A percentile compares a stretch with the other conserved stretches of the same genome.
Evolutionary conservation across 192 early-diverging fungal genomes (phyloP).

Genomic region (Polychytrium aggregatum): DNA sequence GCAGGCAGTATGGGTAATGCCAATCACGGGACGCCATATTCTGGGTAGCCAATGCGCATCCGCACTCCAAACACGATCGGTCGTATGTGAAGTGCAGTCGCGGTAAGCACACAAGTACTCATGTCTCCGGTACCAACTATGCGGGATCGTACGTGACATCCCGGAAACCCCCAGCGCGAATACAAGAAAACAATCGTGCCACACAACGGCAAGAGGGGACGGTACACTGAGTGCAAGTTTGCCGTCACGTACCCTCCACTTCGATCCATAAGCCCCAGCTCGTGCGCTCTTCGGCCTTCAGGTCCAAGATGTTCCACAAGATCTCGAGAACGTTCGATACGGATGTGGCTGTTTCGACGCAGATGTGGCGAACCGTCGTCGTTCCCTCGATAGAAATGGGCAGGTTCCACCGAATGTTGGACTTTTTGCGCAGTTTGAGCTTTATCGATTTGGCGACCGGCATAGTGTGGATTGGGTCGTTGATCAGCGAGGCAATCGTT

Average conservation of each 20-base stretch:
- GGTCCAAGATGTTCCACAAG: conserved; percentile 6
- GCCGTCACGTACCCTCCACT: background rate
- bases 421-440: conserved; percentile 15
- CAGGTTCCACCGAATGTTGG: conserved; percentile 12
- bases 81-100: no score
- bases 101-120: no score
- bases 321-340: conserved; percentile 14
- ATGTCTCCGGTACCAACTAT: no score
- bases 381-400: conserved; percentile 7
- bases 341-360: conserved; percentile 9
- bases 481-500: conserved; percentile 13
- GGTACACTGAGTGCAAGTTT: no score
- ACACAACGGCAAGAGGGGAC: no score
- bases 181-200: no score
- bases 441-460: conserved; percentile 6
- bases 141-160: no score
- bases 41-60: no score
- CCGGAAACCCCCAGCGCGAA: no score
- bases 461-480: background rate
- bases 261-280: conserved; percentile 1
- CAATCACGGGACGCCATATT: no score
- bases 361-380: conserved; percentile 2
- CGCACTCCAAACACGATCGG: no score
- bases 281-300: conserved; percentile 8
- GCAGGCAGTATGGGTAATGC: no score